Conservation (phyloP, 1,284 basidiomycete species). For the Leccinum solheimii region DNA sequence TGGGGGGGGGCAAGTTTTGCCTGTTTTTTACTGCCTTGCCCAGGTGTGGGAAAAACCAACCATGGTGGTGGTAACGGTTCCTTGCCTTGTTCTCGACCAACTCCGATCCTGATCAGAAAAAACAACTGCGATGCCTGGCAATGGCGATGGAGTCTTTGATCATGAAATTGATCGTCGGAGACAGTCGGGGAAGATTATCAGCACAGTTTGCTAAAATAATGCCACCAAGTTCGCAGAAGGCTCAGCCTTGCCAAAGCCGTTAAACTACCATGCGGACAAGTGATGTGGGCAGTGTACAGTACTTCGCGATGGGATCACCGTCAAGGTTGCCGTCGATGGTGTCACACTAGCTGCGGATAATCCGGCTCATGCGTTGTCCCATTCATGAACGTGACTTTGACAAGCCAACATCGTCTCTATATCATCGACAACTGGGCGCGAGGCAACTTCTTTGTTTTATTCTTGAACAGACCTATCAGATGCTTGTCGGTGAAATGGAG, state of each 20-base stretch:
- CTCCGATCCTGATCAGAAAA: too few species aligned
- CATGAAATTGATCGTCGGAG: neutral
- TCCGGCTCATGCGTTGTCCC: conserved; percentile 9
- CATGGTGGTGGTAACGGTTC: too few species aligned
- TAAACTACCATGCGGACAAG: neutral
- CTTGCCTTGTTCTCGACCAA: too few species aligned
- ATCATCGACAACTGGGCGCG: conserved; percentile 3
- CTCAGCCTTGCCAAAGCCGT: conserved; percentile 1
- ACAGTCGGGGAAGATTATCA: neutral
- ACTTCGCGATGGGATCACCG: conserved; percentile 7
- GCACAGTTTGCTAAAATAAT: neutral
- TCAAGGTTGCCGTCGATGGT: conserved; percentile 3
- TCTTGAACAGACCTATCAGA: neutral
- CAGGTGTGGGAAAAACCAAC: too few species aligned
- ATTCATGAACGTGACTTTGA: conserved; percentile 8
- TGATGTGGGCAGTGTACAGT: conserved; percentile 1
- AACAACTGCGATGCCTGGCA: too few species aligned
- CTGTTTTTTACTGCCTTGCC: too few species aligned
- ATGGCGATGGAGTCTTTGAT: neutral
- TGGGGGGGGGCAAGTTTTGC: too few species aligned
- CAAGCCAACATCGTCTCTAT: conserved; percentile 10
- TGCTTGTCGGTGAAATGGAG: neutral
- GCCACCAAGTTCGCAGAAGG: neutral
- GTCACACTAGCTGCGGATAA: neutral
- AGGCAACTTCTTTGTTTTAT: neutral